Evolutionary conservation across 1,284 basidiomycete genomes (phyloP).

Genomic region (Amylostereum areolatum): DNA sequence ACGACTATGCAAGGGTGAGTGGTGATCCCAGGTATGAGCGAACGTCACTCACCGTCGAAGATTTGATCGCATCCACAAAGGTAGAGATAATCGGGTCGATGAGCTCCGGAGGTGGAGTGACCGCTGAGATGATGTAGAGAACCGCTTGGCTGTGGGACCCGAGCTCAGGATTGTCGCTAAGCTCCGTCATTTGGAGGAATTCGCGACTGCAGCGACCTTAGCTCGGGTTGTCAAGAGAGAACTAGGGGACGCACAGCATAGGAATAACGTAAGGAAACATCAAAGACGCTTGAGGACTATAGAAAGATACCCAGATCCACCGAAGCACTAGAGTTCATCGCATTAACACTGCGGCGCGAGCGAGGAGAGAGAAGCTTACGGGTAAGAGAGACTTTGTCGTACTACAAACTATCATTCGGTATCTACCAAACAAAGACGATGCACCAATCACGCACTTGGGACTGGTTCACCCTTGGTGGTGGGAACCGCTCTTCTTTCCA

Average conservation of each 20-base stretch:
- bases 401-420: constrained; percentile 31
- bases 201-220: constrained; percentile 48
- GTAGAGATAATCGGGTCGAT: constrained; percentile 53
- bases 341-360: constrained; percentile 9
- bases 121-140: constrained; percentile 68
- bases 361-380: constrained; percentile 35
- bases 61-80: constrained; percentile 63
- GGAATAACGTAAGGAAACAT: constrained; percentile 72
- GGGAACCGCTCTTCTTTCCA: constrained; percentile 77
- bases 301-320: constrained; percentile 74
- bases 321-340: constrained; percentile 50
- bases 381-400: constrained; percentile 83
- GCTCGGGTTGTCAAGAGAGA: neutral
- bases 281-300: constrained; percentile 60
- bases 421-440: neutral
- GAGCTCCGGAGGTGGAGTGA: constrained; percentile 58
- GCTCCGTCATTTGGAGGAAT: constrained; percentile 74
- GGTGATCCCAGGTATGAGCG: constrained; percentile 3
- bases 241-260: constrained; percentile 55
- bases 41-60: constrained; percentile 45
- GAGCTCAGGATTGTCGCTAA: constrained; percentile 71
- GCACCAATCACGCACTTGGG: constrained; percentile 38
- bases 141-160: constrained; percentile 70
- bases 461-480: constrained; percentile 77
- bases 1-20: constrained; percentile 43